A percentile compares a stretch with the other conserved stretches of the same genome.
phyloP scores from a whole-genome alignment of 257 asterid genomes.

The Solanum corneliomulleri region DNA sequence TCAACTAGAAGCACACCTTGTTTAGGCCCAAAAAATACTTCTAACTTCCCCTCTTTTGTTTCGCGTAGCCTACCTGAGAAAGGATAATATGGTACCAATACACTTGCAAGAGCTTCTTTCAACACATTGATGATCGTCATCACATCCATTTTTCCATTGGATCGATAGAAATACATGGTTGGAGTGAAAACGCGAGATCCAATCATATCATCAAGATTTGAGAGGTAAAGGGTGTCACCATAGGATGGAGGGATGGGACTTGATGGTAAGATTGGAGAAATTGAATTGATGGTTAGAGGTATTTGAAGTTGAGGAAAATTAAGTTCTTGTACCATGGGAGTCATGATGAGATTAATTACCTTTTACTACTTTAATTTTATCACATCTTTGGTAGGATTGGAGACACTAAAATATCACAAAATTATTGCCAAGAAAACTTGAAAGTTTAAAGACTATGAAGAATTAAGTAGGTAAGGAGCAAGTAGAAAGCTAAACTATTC shows the following conservation, averaged over 20 bases:
- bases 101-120: slow-evolving; percentile 46
- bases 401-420: background rate
- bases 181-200: slow-evolving; percentile 83
- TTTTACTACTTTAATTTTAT: background rate
- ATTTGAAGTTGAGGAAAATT: slow-evolving; percentile 53
- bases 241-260: slow-evolving; percentile 11
- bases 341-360: slow-evolving; percentile 19
- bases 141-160: background rate
- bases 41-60: slow-evolving; percentile 51
- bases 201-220: slow-evolving; percentile 85
- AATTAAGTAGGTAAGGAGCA: background rate
- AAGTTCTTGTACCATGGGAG: slow-evolving; percentile 57
- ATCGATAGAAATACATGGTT: slow-evolving; percentile 56
- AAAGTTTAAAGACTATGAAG: background rate
- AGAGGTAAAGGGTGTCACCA: slow-evolving; percentile 57
- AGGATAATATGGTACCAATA: slow-evolving; percentile 73
- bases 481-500: background rate
- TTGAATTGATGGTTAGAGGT: slow-evolving; percentile 37
- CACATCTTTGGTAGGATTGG: background rate
- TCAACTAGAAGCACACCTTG: slow-evolving; percentile 68
- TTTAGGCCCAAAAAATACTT: slow-evolving; percentile 53
- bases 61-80: slow-evolving; percentile 71
- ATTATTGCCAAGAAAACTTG: background rate
- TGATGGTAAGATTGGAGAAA: slow-evolving; percentile 31
- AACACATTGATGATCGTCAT: slow-evolving; percentile 17